Evolutionary conservation across 2,329 filamentous ascomycete genomes (phyloP), one percentile per base, ranked within the genome.

Genomic region (Colletotrichum australisinense): DNA sequence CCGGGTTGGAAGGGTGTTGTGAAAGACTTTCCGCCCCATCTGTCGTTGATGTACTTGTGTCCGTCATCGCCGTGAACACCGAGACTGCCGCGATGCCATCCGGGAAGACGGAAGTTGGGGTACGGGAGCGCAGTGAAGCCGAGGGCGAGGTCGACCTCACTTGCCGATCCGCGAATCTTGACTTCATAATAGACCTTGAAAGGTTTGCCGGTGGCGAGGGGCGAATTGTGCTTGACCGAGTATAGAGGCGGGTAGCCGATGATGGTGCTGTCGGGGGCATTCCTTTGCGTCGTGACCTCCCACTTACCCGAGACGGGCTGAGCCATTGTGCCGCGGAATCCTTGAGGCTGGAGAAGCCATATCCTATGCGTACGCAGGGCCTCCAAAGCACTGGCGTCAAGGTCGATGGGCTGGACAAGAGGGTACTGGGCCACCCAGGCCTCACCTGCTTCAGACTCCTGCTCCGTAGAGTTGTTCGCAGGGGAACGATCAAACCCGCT

Each of bases 1-100:
- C 92, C 92, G 0, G 83, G 82, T n/a, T 83, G 80, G 79, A 95
- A 95, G 5, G 90, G 86, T 11, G 80, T 77, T 0, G 91, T 91
- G 75, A 95, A 95, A 69, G 90, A 86, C 75, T 89, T 89, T 22
- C 94, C 94, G 26, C 94, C 94, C 86, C 89, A 93, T 8, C 87
- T 87, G 80, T 96, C 93, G 79, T 95, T 94, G 77, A 95, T 87
- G 80, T 93, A 97, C 80, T 89, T 89, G 77, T 92, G 88, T 0
- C 94, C 94, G 80, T 96, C 94, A 80, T 96, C 94, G 59, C 92
- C 91, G 80, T 96, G 94, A n/a, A 96, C 90, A 1, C 87, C 94
- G 16, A 95, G 78, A 75, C 90, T 93, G 22, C 89, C 94, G 42
- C 94, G 88, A 79, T 97, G 93, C 94, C 94, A 96, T 2, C 94